Conservation (phyloP, 208 protist genomes). For the Leishmania amazonensis region DNA sequence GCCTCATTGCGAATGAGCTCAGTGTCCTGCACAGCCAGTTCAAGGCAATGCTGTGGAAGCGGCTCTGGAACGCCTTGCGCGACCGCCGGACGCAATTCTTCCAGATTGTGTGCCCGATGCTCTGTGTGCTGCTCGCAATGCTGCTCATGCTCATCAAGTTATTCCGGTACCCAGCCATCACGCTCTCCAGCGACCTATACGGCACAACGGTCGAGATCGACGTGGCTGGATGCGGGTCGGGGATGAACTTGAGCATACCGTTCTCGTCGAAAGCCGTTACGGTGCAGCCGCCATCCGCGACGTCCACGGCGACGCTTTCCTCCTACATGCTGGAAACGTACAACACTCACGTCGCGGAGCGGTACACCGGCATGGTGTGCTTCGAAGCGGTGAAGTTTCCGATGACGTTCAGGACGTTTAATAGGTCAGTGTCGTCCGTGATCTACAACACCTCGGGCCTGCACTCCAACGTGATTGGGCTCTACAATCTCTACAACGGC, state of each 20-base stretch:
- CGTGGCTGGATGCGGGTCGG: slow-evolving; percentile 24
- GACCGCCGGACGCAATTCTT: slow-evolving; percentile 75
- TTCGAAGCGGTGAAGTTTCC: slow-evolving; percentile 14
- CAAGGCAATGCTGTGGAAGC: slow-evolving; percentile 63
- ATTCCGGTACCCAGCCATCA: slow-evolving; percentile 29
- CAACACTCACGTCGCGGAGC: slow-evolving; percentile 34
- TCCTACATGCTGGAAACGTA: slow-evolving; percentile 43
- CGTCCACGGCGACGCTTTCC: slow-evolving; percentile 27
- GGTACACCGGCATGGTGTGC: slow-evolving; percentile 58
- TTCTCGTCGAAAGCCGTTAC: slow-evolving; percentile 23
- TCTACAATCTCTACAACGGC: slow-evolving; percentile 46
- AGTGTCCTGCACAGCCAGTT: slow-evolving; percentile 49
- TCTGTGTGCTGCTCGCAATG: slow-evolving; percentile 73
- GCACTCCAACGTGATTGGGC: slow-evolving; percentile 43
- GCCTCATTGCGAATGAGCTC: slow-evolving; percentile 19
- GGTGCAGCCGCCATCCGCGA: slow-evolving; percentile 10
- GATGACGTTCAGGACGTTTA: not conserved
- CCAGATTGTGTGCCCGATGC: slow-evolving; percentile 71
- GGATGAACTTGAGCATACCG: slow-evolving; percentile 28
- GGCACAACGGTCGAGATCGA: slow-evolving; percentile 37
- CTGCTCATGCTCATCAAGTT: slow-evolving; percentile 64
- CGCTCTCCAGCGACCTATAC: slow-evolving; percentile 48
- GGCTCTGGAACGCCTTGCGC: slow-evolving; percentile 50
- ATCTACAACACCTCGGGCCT: slow-evolving; percentile 60
- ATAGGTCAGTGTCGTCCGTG: slow-evolving; percentile 9